Base-by-base conservation (phyloP, 257 asterid species). In the Mitragyna speciosa region DNA sequence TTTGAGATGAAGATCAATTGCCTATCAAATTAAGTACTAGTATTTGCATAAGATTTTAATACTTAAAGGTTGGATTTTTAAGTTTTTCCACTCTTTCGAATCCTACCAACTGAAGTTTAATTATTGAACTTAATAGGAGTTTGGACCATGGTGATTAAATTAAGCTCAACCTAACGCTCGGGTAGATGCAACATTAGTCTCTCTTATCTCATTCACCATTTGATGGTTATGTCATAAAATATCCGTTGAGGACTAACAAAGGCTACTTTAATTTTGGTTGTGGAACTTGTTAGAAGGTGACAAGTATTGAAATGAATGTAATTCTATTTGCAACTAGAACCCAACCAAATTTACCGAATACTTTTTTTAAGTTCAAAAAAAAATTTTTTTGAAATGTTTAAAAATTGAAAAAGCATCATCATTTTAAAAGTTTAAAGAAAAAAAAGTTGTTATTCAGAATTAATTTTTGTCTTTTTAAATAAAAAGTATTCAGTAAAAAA, bases 71-170 rank as follows among this genome's bases (percentile, higher is more conserved):
- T 47, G n/a, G 22, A 12, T 14, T 26, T 14, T 72, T 72, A 9
- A 20, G 47, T 24, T 5, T 28, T 12, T 47, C 8, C 30, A 66
- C 11, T 5, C 14, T 45, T 72, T 45, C 76, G 24, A 72, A 15
- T 45, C 67, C 64, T 26, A 14, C 66, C n/a, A 49, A 28, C 24
- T 49, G 12, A 51, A 51, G 4, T 7, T 52, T 30, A 49, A 49
- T 74, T 74, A 74, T 51, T 17, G 17, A 36, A 74, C 47, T 74
- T 14, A 70, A n/a, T 24, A 22, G 36, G 58, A 43, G 22, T 45
- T 70, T 45, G 75, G 75, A 70, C 75, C 75, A 70, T 45, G 1
- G 0, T 70, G 9, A 70, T 70, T 43, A 24, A 70, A 45, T 43
- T 19, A 36, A 68, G 17, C 26, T 19, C 49, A 19, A 20, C 49